Base-by-base conservation (phyloP, 1,284 basidiomycete genomes). In the Irpex lacteus region DNA sequence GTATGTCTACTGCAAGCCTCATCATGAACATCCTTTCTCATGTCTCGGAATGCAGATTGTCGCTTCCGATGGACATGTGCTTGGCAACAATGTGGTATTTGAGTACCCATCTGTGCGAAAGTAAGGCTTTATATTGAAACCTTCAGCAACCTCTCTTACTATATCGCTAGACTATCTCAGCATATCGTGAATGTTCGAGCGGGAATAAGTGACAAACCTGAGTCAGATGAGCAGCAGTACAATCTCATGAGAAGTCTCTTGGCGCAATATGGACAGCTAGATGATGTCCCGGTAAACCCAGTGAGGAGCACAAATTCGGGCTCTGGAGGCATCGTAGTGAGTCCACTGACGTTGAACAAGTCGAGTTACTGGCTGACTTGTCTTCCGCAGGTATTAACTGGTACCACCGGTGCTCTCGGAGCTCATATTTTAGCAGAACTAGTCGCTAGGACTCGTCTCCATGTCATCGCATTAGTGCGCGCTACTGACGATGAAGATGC, bases 41-140 rank as follows among this genome's bases (percentile, higher is more conserved):
- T 15, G 9, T 15, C 18, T 32, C 37, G 52, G 32, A 15, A 18
- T 32, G 13, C 5, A 64, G 60, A 53, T 61, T 11, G 9, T 64
- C 26, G 37, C 38, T 2, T 5, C 3, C n/a, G 18, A 11, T 9
- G 64, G 57, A 26, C 40, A 34, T n/a, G 19, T 19, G 4, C 58
- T 65, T 9, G n/a, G 55, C 6, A 52, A 36, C 36, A 65, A 62
- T 47, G 53, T 63, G 13, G 64, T 65, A 7, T 60, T 63, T 36
- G 64, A 65, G 19, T 49, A 63, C 47, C 64, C 64, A 8, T 63
- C 64, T 40, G 57, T 65, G 13, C 36, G 19, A n/a, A 58, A 34
- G 64, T 65, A 55, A 50, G 32, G 9, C 0, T 53, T 62, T 34
- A 19, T 19, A 19, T 32, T 13, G 5, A n/a, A 34, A 26, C 3